These are phyloP conservation scores for Pythium pyrilobum DNA, from an alignment of 352 stramenopile species.

Conservation along the genomic window DNA sequence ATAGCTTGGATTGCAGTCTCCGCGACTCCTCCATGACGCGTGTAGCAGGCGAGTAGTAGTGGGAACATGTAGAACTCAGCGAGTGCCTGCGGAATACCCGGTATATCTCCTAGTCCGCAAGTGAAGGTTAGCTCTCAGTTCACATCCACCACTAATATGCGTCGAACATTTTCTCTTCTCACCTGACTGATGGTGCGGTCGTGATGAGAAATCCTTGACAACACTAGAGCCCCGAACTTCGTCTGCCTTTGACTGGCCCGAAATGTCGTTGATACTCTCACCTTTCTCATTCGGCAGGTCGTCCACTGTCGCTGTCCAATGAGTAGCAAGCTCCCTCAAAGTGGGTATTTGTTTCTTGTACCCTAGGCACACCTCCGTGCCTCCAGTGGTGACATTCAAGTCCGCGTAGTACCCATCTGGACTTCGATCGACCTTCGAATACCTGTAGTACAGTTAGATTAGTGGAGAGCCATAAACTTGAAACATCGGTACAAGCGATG, in stretches of 20 bases:
- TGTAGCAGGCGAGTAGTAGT: constrained; percentile 74
- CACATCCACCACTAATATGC: no score
- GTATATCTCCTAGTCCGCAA: no score
- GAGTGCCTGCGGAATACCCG: constrained; percentile 5
- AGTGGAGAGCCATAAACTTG: no score
- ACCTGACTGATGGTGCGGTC: no score
- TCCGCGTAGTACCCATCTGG: constrained; percentile 64
- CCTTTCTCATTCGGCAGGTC: neutral
- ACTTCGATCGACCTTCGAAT: constrained; percentile 72
- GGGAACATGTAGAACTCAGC: constrained; percentile 76
- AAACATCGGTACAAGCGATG: no score
- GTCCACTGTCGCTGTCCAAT: neutral
- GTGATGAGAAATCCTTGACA: no score
- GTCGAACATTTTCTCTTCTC: no score
- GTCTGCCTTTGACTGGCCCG: constrained; percentile 3
- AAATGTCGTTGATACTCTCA: neutral
- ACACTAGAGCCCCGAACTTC: constrained; percentile 8
- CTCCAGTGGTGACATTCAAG: constrained; percentile 64
- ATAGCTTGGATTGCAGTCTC: constrained; percentile 42
- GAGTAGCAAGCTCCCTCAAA: constrained; percentile 1
- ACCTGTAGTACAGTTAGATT: constrained; percentile 23
- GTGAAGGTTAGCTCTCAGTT: no score
- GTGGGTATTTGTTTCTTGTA: constrained; percentile 54
- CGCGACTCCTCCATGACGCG: constrained; percentile 53
- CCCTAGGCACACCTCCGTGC: constrained; percentile 68